A percentile compares a stretch with the other conserved stretches of the same genome.
phyloP scores from a whole-genome alignment of 495 filamentous ascomycete genomes.

The Aspergillus taichungensis region DNA sequence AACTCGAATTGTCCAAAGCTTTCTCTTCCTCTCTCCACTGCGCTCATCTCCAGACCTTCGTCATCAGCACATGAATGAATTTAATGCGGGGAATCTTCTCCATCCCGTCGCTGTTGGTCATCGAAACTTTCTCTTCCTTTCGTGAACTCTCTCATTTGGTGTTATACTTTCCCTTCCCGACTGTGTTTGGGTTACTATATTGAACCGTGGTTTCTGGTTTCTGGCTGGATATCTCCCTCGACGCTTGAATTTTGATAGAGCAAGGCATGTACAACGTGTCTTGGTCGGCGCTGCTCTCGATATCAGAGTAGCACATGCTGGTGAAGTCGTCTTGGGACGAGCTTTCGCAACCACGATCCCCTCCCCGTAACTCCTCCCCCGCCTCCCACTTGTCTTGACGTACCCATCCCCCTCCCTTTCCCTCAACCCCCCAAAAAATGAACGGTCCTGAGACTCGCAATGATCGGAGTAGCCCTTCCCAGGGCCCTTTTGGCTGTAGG shows the following conservation, averaged over 20 bases:
- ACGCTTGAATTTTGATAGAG: not conserved
- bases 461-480: conserved; percentile 23
- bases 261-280: conserved; percentile 28
- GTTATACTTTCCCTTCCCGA: too few relatives aligned
- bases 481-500: conserved; percentile 55
- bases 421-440: conserved; percentile 16
- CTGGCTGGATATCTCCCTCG: not conserved
- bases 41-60: conserved; percentile 17
- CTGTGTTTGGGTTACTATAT: not conserved
- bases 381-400: not conserved
- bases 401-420: conserved; percentile 2
- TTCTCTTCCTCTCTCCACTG: conserved; percentile 7
- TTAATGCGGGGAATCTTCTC: conserved; percentile 12
- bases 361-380: too few relatives aligned
- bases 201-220: not conserved
- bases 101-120: conserved; percentile 2
- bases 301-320: conserved; percentile 16
- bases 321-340: not conserved
- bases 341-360: too few relatives aligned
- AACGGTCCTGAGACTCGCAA: conserved; percentile 20
- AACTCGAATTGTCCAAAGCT: not conserved
- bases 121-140: conserved; percentile 1
- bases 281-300: conserved; percentile 18
- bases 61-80: conserved; percentile 2
- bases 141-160: too few relatives aligned